These are phyloP conservation scores for Cercophora sp. DNA, from an alignment of 495 filamentous ascomycete species.

Conservation along the genomic window DNA sequence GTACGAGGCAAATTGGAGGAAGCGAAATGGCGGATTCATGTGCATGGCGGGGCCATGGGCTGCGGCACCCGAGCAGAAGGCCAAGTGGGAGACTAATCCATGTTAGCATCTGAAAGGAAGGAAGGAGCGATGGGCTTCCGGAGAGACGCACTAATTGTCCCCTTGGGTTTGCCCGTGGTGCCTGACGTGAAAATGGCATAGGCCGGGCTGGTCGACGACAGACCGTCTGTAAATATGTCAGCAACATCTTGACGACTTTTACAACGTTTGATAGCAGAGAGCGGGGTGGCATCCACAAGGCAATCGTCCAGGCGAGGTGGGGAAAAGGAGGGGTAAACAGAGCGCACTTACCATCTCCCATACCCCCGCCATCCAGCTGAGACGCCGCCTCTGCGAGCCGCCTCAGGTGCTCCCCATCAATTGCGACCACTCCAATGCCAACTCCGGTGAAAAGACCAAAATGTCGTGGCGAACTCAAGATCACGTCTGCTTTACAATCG, in stretches of 20 bases:
- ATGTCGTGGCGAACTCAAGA: slow-evolving; percentile 16
- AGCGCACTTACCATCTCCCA: background rate
- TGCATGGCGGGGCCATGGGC: slow-evolving; percentile 22
- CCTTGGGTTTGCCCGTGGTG: slow-evolving; percentile 53
- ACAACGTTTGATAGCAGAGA: background rate
- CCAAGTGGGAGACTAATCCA: slow-evolving; percentile 20
- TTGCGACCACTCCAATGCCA: slow-evolving; percentile 9
- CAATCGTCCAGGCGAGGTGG: background rate
- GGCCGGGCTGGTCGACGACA: slow-evolving; percentile 15
- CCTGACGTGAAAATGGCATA: slow-evolving; percentile 62
- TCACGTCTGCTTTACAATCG: slow-evolving; percentile 25
- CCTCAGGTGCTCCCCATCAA: slow-evolving; percentile 10
- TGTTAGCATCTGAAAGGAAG: slow-evolving; percentile 1
- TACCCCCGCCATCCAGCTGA: background rate
- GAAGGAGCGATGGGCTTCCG: background rate
- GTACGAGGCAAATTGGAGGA: slow-evolving; percentile 59
- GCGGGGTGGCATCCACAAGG: background rate
- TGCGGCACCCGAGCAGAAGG: slow-evolving; percentile 31
- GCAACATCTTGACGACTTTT: slow-evolving; percentile 12
- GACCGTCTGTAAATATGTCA: background rate
- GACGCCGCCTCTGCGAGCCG: background rate
- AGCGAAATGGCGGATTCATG: slow-evolving; percentile 28
- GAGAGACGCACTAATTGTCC: slow-evolving; percentile 31
- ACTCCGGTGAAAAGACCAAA: slow-evolving; percentile 7
- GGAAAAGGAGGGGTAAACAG: slow-evolving; percentile 1